Evolutionary conservation across 108 stramenopile species (phyloP).

Genomic region (Nitzschia sp.): DNA sequence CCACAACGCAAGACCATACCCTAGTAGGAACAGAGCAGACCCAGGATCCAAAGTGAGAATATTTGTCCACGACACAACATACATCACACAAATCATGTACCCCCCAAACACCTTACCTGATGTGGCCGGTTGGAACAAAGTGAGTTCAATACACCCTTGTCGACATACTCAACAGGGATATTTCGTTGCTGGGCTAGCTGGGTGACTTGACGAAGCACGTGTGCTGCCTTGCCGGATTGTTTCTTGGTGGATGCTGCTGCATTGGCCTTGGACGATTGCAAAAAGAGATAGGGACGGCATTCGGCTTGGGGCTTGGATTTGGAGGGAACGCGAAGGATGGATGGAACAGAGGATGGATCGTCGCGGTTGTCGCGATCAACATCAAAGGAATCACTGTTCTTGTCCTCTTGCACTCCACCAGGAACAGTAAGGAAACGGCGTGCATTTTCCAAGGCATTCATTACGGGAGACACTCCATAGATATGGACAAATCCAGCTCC

Average conservation of each 20-base stretch:
- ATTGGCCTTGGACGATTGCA: slow-evolving; percentile 53
- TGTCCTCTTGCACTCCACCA: slow-evolving; percentile 12
- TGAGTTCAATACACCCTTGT: slow-evolving; percentile 86
- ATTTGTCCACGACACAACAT: background rate
- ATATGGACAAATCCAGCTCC: slow-evolving; percentile 78
- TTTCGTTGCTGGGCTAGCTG: slow-evolving; percentile 51
- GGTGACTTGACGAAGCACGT: slow-evolving; percentile 44
- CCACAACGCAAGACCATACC: slow-evolving; percentile 84
- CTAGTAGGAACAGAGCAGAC: slow-evolving; percentile 3
- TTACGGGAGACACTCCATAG: slow-evolving; percentile 77
- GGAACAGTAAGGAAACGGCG: slow-evolving; percentile 52
- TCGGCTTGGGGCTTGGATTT: slow-evolving; percentile 66
- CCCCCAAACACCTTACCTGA: slow-evolving; percentile 58
- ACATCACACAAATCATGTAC: background rate
- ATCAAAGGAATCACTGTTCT: slow-evolving; percentile 18
- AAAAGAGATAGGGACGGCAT: slow-evolving; percentile 68
- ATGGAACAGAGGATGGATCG: background rate
- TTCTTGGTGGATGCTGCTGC: slow-evolving; percentile 21
- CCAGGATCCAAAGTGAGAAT: background rate
- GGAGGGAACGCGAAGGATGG: background rate
- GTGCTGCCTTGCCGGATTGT: slow-evolving; percentile 45
- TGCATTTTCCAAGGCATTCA: slow-evolving; percentile 75
- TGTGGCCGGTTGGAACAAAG: slow-evolving; percentile 86
- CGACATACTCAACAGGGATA: slow-evolving; percentile 65
- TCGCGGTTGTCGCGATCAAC: slow-evolving; percentile 1